Conservation (phyloP, 805 yeast species). For the Wickerhamomyces bisporus region DNA sequence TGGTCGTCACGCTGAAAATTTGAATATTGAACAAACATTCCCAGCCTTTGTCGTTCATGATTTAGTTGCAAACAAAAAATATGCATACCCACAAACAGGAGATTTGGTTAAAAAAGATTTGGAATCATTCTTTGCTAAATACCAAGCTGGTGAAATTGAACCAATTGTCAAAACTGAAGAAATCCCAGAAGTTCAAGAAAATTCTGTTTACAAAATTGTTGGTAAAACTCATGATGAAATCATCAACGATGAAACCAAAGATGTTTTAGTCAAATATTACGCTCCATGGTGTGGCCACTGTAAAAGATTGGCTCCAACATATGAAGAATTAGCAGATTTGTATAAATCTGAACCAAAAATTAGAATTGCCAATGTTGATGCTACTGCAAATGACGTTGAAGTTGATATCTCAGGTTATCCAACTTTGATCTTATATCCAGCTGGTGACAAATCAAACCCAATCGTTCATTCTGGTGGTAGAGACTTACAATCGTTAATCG, state of each 20-base stretch:
- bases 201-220: constrained; percentile 70
- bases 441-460: constrained; percentile 66
- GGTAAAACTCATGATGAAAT: constrained; percentile 76
- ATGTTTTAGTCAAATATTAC: constrained; percentile 82
- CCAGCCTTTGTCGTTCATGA: constrained; percentile 92
- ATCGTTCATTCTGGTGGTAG: constrained; percentile 66
- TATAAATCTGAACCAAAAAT: constrained; percentile 57
- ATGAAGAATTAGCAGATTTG: constrained; percentile 77
- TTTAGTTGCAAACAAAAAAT: constrained; percentile 61
- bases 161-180: constrained; percentile 83
- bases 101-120: constrained; percentile 50
- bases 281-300: constrained; percentile 99
- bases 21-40: constrained; percentile 79
- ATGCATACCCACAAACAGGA: constrained; percentile 60
- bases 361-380: constrained; percentile 81
- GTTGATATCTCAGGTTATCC: constrained; percentile 88
- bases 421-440: constrained; percentile 87
- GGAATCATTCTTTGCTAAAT: constrained; percentile 57
- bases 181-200: constrained; percentile 77
- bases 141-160: constrained; percentile 54
- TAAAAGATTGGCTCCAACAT: constrained; percentile 82
- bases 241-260: constrained; percentile 52
- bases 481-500: constrained; percentile 62
- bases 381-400: constrained; percentile 83
- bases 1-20: constrained; percentile 82